These are phyloP conservation scores for Fonsecaea multimorphosa DNA, from an alignment of 2,329 filamentous ascomycete genomes.

Conservation along the genomic window DNA sequence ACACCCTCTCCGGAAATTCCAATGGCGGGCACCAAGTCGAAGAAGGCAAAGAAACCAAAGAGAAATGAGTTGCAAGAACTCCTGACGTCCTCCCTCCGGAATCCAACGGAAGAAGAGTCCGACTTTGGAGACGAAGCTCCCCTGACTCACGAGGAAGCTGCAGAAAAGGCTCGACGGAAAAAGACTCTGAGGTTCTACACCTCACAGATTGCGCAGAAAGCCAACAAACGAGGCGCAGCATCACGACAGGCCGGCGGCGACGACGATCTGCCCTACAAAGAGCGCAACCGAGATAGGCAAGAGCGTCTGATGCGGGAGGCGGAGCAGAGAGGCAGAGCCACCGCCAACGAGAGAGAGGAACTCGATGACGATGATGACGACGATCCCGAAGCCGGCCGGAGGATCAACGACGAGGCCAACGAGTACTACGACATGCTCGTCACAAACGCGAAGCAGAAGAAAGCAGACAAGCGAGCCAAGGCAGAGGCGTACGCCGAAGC, in stretches of 20 bases:
- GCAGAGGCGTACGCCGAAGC: constrained; percentile 63
- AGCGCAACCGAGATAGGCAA: constrained; percentile 84
- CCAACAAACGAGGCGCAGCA: constrained; percentile 74
- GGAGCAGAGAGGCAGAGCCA: constrained; percentile 69
- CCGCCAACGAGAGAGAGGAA: constrained; percentile 71
- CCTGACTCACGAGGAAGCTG: constrained; percentile 77
- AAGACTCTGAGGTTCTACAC: constrained; percentile 97
- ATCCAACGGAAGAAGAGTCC: constrained; percentile 67
- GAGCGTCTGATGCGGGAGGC: constrained; percentile 87
- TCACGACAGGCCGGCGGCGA: constrained; percentile 66
- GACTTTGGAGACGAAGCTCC: constrained; percentile 92
- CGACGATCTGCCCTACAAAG: constrained; percentile 75
- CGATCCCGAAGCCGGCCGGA: constrained; percentile 43
- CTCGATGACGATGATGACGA: constrained; percentile 64
- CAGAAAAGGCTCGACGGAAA: constrained; percentile 86
- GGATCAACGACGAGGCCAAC: constrained; percentile 59
- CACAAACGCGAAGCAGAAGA: constrained; percentile 60
- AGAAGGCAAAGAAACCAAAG: constrained; percentile 68
- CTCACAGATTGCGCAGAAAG: constrained; percentile 93
- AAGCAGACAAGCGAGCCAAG: constrained; percentile 74
- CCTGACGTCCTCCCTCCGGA: constrained; percentile 43
- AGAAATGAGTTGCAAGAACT: constrained; percentile 54
- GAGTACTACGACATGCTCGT: constrained; percentile 88
- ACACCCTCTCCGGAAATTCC: constrained; percentile 5
- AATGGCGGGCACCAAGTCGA: constrained; percentile 48